Evolutionary conservation across 2,329 filamentous ascomycete species (phyloP), one percentile per base, ranked within the genome.

Genomic region (Xylariomycetidae sp.): DNA sequence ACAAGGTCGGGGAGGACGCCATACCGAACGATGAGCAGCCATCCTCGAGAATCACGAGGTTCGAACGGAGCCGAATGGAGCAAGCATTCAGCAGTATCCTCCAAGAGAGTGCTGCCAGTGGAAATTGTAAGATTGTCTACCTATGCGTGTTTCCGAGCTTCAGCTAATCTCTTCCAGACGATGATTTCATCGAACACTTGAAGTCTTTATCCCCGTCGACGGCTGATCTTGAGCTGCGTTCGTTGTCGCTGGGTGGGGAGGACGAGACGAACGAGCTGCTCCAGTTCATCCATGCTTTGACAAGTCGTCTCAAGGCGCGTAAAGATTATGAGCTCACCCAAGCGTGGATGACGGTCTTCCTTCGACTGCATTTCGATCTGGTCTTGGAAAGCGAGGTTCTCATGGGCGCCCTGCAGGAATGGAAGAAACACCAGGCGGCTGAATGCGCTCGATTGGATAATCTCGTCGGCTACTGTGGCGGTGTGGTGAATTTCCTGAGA

Each of bases 311-410:
- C 32, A 62, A 67, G 26, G 67, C 76, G 31, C 78, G 81, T 43
- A 76, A 75, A 29, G 92, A 96, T 58, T 98, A 94, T 59, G 92
- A 98, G 61, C 71, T 98, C 24, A 84, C 87, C 12, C 89, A 96
- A 60, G 87, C 88, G 0, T 98, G 92, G 90, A 96, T 98, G 88
- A 81, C 83, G 2, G 90, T 96, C 1, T 94, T 96, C 52, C 57
- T 98, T 38, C 76, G 81, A 29, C 65, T 95, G 25, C 90, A 96
- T 59, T 74, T 74, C 42, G 73, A 77, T 44, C 43, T 70, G 23
- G 60, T 74, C 25, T 65, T 65, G 62, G 68, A 63, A 53, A 73
- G 52, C 57, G 61, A 65, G 43, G 50, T 58, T 19, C 58, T 90
- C 10, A 67, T 78, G 28, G 64, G 60, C 1, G 76, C 74, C 29